These are phyloP conservation scores for Russula olivacea DNA, from an alignment of 768 basidiomycete genomes.

Conservation along the genomic window DNA sequence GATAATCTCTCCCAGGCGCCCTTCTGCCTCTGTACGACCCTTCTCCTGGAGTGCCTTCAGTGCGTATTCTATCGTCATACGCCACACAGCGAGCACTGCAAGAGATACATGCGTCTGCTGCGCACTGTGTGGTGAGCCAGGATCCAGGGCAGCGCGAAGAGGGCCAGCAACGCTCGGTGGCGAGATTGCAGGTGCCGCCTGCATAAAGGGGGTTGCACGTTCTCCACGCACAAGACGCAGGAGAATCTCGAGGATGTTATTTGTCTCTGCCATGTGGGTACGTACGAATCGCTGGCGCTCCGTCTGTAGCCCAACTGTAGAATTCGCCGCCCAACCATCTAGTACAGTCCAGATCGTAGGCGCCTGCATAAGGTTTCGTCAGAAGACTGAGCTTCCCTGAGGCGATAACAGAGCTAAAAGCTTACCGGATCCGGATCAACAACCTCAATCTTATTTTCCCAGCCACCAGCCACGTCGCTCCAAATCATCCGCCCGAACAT, in stretches of 20 bases:
- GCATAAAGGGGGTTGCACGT: conserved; percentile 65
- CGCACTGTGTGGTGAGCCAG: conserved; percentile 72
- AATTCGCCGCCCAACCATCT: conserved; percentile 85
- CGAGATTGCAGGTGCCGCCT: conserved; percentile 54
- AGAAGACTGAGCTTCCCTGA: conserved; percentile 7
- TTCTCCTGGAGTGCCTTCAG: conserved; percentile 53
- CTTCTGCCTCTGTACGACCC: conserved; percentile 67
- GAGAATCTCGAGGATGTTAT: conserved; percentile 90
- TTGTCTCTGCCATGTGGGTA: conserved; percentile 78
- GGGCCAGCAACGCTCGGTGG: conserved; percentile 63
- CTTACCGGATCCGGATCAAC: conserved; percentile 92
- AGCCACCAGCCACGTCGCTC: conserved; percentile 82
- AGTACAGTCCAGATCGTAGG: conserved; percentile 89
- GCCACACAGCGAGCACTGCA: conserved; percentile 87
- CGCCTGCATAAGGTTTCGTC: conserved; percentile 45
- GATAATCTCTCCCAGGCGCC: conserved; percentile 82
- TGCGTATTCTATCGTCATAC: conserved; percentile 78
- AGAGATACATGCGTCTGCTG: conserved; percentile 95
- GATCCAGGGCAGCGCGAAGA: conserved; percentile 60
- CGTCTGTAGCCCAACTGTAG: conserved; percentile 62
- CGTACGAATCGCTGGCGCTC: conserved; percentile 86
- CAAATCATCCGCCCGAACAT: conserved; percentile 87
- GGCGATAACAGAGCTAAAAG: conserved; percentile 7
- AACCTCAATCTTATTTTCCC: conserved; percentile 91
- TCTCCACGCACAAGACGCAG: conserved; percentile 89